These are phyloP conservation scores for Penicillium capsulatum DNA, from an alignment of 2,329 filamentous ascomycete species.

Conservation along the genomic window DNA sequence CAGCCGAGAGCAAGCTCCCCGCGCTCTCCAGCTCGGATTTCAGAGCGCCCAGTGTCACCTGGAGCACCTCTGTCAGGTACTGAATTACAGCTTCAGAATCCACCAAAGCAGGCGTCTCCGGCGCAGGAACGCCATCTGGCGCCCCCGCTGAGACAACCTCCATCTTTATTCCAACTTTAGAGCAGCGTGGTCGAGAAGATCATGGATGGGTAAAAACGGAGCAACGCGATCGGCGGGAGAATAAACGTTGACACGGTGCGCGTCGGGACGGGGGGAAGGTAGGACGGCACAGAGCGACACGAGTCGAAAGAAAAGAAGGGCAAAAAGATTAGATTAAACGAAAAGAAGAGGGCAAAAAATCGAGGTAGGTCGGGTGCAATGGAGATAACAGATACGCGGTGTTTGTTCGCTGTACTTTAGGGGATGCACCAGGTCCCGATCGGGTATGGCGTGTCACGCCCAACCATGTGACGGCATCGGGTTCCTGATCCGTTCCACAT, in stretches of 20 bases:
- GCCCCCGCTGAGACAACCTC: conserved; percentile 37
- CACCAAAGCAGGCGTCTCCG: conserved; percentile 40
- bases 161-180: conserved; percentile 30
- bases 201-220: conserved; percentile 30
- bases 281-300: background rate
- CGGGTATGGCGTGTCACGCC: conserved; percentile 14
- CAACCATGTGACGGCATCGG: conserved; percentile 20
- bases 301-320: conserved; percentile 1
- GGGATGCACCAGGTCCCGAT: conserved; percentile 19
- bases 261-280: conserved; percentile 9
- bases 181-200: conserved; percentile 19
- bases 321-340: conserved; percentile 19
- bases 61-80: conserved; percentile 66
- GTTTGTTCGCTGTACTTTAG: conserved; percentile 25
- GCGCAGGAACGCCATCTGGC: conserved; percentile 34
- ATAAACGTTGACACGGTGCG: conserved; percentile 18
- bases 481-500: conserved; percentile 13
- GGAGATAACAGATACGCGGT: conserved; percentile 19
- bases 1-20: conserved; percentile 76
- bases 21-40: conserved; percentile 73
- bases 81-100: conserved; percentile 68
- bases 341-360: conserved; percentile 10
- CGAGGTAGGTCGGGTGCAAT: conserved; percentile 5
- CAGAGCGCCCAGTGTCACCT: conserved; percentile 69
- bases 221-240: conserved; percentile 14